A percentile compares a stretch with the other conserved stretches of the same genome.
Conservation (phyloP, 2,329 filamentous ascomycete genomes). For the Cladophialophora carrionii region DNA sequence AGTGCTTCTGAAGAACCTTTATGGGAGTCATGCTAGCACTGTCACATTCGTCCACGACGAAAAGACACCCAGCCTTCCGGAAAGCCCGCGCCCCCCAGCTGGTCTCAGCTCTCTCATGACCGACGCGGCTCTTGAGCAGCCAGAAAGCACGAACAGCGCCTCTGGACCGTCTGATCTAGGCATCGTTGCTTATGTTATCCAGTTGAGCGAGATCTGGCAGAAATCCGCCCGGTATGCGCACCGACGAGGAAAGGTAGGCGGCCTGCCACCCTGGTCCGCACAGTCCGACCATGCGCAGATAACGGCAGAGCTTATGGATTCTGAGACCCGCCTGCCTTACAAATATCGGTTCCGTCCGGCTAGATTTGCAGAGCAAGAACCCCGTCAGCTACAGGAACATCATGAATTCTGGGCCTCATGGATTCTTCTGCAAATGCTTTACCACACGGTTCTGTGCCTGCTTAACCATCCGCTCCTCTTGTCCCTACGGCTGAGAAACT, state of each 20-base stretch:
- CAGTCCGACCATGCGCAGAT: slow-evolving; percentile 59
- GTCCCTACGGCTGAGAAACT: slow-evolving; percentile 57
- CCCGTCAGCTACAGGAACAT: slow-evolving; percentile 50
- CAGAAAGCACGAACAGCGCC: slow-evolving; percentile 13
- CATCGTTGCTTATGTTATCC: slow-evolving; percentile 53
- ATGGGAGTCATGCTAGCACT: slow-evolving; percentile 41
- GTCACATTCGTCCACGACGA: slow-evolving; percentile 29
- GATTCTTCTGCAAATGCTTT: slow-evolving; percentile 58
- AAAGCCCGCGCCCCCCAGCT: slow-evolving; percentile 23
- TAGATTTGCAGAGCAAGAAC: slow-evolving; percentile 50
- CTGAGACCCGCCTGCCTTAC: slow-evolving; percentile 57
- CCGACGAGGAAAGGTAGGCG: slow-evolving; percentile 50
- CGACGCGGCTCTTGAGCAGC: slow-evolving; percentile 27
- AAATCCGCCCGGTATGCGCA: slow-evolving; percentile 55
- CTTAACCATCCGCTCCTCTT: slow-evolving; percentile 60
- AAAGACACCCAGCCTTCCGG: slow-evolving; percentile 24
- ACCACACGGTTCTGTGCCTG: slow-evolving; percentile 58
- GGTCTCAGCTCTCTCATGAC: slow-evolving; percentile 29
- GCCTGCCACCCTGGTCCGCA: slow-evolving; percentile 54
- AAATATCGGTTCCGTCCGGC: slow-evolving; percentile 57
- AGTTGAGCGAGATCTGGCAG: slow-evolving; percentile 55
- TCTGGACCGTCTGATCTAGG: slow-evolving; percentile 39
- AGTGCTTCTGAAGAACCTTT: slow-evolving; percentile 50
- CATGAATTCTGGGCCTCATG: slow-evolving; percentile 60
- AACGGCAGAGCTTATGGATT: slow-evolving; percentile 55